Evolutionary conservation across 2,329 filamentous ascomycete species (phyloP).

Genomic region (Tolypocladium paradoxum): DNA sequence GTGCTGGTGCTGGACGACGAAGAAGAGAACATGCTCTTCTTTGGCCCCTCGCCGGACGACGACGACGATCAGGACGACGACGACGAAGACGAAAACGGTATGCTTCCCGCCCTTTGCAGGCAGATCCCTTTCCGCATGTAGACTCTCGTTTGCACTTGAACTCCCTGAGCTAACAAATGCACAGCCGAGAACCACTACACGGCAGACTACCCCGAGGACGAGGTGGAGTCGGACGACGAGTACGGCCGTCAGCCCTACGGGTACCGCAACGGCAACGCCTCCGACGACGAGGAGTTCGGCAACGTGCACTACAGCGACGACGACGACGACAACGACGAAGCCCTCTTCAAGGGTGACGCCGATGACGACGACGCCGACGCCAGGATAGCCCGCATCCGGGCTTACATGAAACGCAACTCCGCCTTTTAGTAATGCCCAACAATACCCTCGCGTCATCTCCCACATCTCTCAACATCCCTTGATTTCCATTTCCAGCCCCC

Average conservation of each 20-base stretch:
- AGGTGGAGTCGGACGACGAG: conserved; percentile 55
- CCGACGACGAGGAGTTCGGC: conserved; percentile 44
- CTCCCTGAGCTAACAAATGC: not conserved
- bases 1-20: conserved; percentile 46
- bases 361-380: conserved; percentile 22
- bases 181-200: conserved; percentile 68
- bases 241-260: conserved; percentile 43
- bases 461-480: not conserved
- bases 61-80: conserved; percentile 49
- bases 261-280: conserved; percentile 41
- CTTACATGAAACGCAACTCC: conserved; percentile 23
- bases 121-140: not conserved
- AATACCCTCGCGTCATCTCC: not conserved
- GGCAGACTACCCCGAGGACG: conserved; percentile 72
- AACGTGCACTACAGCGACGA: conserved; percentile 35
- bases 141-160: not conserved
- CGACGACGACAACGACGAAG: conserved; percentile 25
- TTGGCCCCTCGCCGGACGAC: conserved; percentile 46
- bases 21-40: conserved; percentile 50
- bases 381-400: conserved; percentile 26
- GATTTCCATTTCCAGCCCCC: not conserved
- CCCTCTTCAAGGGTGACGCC: conserved; percentile 24
- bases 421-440: conserved; percentile 6
- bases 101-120: conserved; percentile 4
- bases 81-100: conserved; percentile 57